Conservation (phyloP, 148 eudicot species). For the Rhododendron ferrugineum region DNA sequence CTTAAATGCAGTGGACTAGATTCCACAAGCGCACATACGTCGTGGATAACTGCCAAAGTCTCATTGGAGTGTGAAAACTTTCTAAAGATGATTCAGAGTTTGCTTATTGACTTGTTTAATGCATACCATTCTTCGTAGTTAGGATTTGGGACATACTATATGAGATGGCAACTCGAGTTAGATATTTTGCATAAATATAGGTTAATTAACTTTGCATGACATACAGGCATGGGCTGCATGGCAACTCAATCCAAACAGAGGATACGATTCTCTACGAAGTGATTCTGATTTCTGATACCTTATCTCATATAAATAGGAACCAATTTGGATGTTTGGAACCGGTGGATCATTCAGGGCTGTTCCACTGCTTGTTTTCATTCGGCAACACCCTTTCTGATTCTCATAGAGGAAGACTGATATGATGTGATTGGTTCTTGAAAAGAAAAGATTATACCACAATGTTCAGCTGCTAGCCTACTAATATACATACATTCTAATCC, state of each 20-base stretch:
- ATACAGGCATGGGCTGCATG: no score
- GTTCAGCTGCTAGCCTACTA: conserved; percentile 1
- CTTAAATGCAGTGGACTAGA: neutral
- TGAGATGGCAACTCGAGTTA: neutral
- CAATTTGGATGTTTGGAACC: neutral
- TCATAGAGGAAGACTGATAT: neutral
- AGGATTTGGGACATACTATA: neutral
- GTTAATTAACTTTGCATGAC: neutral
- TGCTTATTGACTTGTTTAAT: neutral
- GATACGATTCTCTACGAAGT: neutral
- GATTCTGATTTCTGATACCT: neutral
- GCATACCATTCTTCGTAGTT: neutral
- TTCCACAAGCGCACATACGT: neutral
- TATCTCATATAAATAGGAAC: neutral
- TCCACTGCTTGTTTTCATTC: conserved; percentile 14
- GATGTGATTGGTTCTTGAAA: neutral
- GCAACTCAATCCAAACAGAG: neutral
- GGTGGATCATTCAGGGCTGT: neutral
- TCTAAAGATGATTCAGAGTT: neutral
- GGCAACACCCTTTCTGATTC: conserved; percentile 8
- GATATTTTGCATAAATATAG: neutral
- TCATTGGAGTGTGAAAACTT: neutral
- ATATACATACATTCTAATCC: neutral
- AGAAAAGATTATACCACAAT: conserved; percentile 17
- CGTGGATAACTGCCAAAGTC: no score